Percentiles rank a stretch among this genome's conserved stretches.
Conservation (phyloP, 1,139 yeast species). For the Geotrichum europaeum region DNA sequence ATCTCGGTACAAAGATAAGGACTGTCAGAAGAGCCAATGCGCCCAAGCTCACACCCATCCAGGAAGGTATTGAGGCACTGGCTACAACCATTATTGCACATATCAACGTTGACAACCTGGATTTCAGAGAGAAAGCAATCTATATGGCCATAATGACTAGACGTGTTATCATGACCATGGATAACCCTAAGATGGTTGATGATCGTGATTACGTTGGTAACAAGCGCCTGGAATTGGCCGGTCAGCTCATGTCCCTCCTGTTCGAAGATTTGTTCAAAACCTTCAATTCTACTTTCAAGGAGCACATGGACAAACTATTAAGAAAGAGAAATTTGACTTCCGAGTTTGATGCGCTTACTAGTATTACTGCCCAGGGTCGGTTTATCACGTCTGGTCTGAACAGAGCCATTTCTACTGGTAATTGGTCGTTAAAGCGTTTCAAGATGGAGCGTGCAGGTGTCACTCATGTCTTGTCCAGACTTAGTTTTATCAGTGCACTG, state of each 20-base stretch:
- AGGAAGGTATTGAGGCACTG: slow-evolving; percentile 95
- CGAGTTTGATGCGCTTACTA: slow-evolving; percentile 87
- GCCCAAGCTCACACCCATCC: slow-evolving; percentile 71
- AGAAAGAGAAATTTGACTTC: slow-evolving; percentile 92
- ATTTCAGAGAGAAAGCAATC: slow-evolving; percentile 88
- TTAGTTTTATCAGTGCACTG: slow-evolving; percentile 87
- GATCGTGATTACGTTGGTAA: slow-evolving; percentile 99
- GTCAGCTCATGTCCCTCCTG: slow-evolving; percentile 87
- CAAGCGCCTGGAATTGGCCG: slow-evolving; percentile 93
- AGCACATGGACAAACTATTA: slow-evolving; percentile 85
- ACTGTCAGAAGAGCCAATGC: slow-evolving; percentile 83
- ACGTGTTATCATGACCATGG: slow-evolving; percentile 91
- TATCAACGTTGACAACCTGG: slow-evolving; percentile 75
- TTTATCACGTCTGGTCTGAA: slow-evolving; percentile 92
- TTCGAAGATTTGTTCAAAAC: slow-evolving; percentile 97
- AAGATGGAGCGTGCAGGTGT: slow-evolving; percentile 99
- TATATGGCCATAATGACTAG: slow-evolving; percentile 96
- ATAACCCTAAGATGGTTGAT: slow-evolving; percentile 90
- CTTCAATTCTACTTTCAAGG: slow-evolving; percentile 89
- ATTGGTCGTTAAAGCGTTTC: slow-evolving; percentile 97
- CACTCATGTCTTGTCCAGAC: slow-evolving; percentile 86
- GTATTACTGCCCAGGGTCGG: slow-evolving; percentile 84
- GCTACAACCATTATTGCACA: slow-evolving; percentile 97
- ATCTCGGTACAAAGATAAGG: slow-evolving; percentile 84
- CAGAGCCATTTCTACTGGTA: slow-evolving; percentile 96